Evolutionary conservation across 345 rosid species (phyloP).

Genomic region (Fremontodendron californicum): DNA sequence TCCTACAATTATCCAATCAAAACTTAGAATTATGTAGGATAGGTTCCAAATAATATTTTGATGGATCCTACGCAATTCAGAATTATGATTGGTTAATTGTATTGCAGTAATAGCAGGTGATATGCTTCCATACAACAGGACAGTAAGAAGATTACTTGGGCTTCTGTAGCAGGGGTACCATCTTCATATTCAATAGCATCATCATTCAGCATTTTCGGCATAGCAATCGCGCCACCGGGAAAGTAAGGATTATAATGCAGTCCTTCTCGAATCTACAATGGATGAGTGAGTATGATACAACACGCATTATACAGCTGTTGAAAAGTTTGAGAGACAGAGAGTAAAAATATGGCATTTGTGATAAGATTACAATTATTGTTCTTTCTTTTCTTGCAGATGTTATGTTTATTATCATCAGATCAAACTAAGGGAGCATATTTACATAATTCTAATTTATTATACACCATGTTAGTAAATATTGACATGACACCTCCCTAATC

Average conservation of each 20-base stretch:
- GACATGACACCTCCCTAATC: not conserved
- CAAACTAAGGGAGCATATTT: not conserved
- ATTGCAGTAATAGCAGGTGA: no score
- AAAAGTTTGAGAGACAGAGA: not conserved
- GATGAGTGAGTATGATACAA: not conserved
- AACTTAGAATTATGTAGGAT: no score
- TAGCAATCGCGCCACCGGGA: conserved; percentile 99
- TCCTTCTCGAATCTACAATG: conserved; percentile 80
- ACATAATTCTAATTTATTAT: not conserved
- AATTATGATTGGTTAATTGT: no score
- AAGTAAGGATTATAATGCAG: conserved; percentile 95
- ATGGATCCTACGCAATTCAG: no score
- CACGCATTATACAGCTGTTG: not conserved
- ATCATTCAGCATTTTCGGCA: conserved; percentile 97
- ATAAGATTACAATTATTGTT: not conserved
- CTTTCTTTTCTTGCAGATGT: not conserved
- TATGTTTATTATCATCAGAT: not conserved
- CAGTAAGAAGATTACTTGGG: conserved; percentile 57
- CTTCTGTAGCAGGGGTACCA: conserved; percentile 95
- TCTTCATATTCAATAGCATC: conserved; percentile 98
- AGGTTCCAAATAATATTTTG: no score
- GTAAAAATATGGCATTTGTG: not conserved
- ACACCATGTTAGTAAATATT: not conserved
- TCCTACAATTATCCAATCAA: no score
- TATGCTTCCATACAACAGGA: not conserved